Percentiles rank a stretch among this genome's conserved stretches.
phyloP scores from a whole-genome alignment of 148 eudicot species.

The Dysphania ambrosioides region DNA sequence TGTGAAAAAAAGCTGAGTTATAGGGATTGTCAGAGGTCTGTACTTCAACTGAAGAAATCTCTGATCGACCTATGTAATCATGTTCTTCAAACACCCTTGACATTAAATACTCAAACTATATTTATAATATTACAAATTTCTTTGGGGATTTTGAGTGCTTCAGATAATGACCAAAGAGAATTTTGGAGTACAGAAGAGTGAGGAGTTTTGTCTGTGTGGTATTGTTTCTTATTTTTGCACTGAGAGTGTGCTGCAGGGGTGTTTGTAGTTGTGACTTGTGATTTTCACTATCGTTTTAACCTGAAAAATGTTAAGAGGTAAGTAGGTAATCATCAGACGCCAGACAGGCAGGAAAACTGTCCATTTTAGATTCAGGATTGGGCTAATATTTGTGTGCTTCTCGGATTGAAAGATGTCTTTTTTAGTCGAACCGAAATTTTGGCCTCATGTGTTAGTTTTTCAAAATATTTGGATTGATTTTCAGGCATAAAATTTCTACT shows the following conservation, averaged over 20 bases:
- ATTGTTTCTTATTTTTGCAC: neutral
- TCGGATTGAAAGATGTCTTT: too few species aligned
- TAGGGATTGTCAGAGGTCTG: conserved; percentile 27
- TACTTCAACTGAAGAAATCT: conserved; percentile 26
- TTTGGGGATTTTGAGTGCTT: neutral
- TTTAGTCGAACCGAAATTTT: too few species aligned
- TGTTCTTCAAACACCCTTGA: conserved; percentile 38
- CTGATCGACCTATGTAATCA: conserved; percentile 46
- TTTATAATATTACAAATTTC: neutral
- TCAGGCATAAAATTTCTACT: too few species aligned
- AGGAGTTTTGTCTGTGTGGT: neutral
- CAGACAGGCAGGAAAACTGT: too few species aligned
- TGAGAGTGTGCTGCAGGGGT: neutral
- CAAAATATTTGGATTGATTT: too few species aligned
- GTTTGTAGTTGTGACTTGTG: neutral
- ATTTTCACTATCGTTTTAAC: too few species aligned
- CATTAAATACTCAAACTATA: conserved; percentile 23
- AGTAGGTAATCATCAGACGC: too few species aligned
- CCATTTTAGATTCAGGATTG: too few species aligned
- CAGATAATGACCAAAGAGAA: neutral
- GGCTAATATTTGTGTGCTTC: too few species aligned
- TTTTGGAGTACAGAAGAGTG: neutral
- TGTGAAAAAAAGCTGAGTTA: conserved; percentile 12
- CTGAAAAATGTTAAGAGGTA: too few species aligned
- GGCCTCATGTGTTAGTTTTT: too few species aligned